phyloP scores from a whole-genome alignment of 331 rosid species.

The Dryas integrifolia region DNA sequence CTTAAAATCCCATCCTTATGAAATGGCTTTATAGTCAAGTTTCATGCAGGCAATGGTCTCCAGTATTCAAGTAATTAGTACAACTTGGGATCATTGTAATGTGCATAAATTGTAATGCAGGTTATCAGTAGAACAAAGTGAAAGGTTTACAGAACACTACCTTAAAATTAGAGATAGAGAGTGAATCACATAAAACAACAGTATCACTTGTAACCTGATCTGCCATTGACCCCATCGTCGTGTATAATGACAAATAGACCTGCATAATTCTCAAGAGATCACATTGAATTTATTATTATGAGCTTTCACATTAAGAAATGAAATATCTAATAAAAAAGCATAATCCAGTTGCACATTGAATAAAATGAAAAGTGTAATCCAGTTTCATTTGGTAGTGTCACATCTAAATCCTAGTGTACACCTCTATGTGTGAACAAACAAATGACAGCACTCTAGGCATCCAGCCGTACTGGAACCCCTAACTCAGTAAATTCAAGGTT shows the following conservation, averaged over 20 bases:
- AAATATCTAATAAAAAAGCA: slow-evolving; percentile 10
- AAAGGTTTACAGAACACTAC: slow-evolving; percentile 33
- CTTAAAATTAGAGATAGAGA: slow-evolving; percentile 71
- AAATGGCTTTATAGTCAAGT: neutral
- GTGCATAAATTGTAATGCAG: neutral
- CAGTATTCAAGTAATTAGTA: neutral
- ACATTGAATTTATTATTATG: neutral
- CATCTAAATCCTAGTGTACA: neutral
- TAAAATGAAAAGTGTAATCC: neutral
- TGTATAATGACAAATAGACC: slow-evolving; percentile 86
- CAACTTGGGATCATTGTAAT: neutral
- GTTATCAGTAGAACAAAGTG: neutral
- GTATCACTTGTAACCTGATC: slow-evolving; percentile 58
- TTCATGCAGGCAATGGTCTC: neutral
- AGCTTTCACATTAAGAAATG: slow-evolving; percentile 18
- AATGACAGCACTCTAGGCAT: neutral
- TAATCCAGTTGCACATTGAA: neutral
- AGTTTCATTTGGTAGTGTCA: neutral
- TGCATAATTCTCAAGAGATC: slow-evolving; percentile 32
- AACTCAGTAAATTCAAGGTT: neutral
- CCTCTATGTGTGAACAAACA: neutral
- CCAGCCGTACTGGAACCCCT: neutral
- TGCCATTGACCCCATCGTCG: slow-evolving; percentile 71
- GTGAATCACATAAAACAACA: slow-evolving; percentile 62
- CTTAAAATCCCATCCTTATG: neutral